These are phyloP conservation scores for Lycium barbarum DNA, from an alignment of 257 asterid genomes.

Conservation along the genomic window DNA sequence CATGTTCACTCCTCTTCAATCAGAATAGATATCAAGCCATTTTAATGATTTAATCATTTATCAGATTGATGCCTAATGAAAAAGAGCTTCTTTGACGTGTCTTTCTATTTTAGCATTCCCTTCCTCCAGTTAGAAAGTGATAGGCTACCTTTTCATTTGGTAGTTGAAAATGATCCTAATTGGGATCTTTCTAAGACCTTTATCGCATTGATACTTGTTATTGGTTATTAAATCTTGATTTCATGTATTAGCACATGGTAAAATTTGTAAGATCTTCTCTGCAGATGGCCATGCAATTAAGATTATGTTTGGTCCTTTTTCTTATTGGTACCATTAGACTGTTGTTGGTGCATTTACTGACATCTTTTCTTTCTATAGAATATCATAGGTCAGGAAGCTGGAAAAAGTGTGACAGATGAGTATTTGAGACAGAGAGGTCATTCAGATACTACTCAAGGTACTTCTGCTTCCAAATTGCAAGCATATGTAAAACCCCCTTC, in stretches of 20 bases:
- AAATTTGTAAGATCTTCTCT: neutral
- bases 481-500: conserved; percentile 85
- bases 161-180: neutral
- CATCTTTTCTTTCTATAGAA: conserved; percentile 53
- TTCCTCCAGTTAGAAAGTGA: neutral
- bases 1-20: neutral
- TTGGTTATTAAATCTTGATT: conserved; percentile 7
- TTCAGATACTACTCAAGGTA: conserved; percentile 40
- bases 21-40: neutral
- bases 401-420: conserved; percentile 67
- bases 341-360: conserved; percentile 12
- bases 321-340: neutral
- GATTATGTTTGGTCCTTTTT: neutral
- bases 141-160: neutral
- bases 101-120: conserved; percentile 15
- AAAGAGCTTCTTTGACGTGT: neutral
- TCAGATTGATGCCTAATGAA: neutral
- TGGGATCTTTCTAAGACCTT: neutral
- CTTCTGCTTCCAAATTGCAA: conserved; percentile 63
- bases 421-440: conserved; percentile 87
- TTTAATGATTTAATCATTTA: conserved; percentile 1
- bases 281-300: conserved; percentile 25
- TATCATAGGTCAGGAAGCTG: conserved; percentile 87
- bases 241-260: neutral
- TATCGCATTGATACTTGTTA: neutral